Percentiles rank a stretch among this genome's conserved stretches.
phyloP scores from a whole-genome alignment of 306 rosid species.

The Vachellia collinsii region DNA sequence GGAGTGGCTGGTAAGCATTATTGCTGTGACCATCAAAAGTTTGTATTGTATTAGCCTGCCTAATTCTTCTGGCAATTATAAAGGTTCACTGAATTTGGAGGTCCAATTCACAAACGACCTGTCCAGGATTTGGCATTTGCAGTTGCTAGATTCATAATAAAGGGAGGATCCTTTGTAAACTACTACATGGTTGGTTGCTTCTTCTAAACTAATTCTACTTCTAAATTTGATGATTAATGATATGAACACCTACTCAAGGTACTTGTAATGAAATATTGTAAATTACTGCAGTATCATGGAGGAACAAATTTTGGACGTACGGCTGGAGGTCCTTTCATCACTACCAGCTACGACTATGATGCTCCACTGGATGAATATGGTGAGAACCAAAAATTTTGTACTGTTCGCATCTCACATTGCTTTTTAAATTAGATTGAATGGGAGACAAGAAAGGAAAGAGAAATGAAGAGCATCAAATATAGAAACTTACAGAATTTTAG shows the following conservation, averaged over 20 bases:
- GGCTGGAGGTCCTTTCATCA: slow-evolving; percentile 98
- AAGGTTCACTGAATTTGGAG: slow-evolving; percentile 97
- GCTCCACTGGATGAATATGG: slow-evolving; percentile 99
- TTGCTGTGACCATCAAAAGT: slow-evolving; percentile 22
- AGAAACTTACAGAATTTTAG: not conserved
- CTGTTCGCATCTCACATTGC: not conserved
- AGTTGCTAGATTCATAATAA: slow-evolving; percentile 77
- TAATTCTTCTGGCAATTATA: slow-evolving; percentile 32
- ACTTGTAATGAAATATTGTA: slow-evolving; percentile 24
- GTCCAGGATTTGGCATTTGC: slow-evolving; percentile 98
- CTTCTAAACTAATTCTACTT: slow-evolving; percentile 26
- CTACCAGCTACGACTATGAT: slow-evolving; percentile 98
- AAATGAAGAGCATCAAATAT: not conserved
- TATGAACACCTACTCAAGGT: slow-evolving; percentile 20
- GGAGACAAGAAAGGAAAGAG: not conserved
- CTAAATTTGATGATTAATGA: slow-evolving; percentile 28
- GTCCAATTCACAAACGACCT: slow-evolving; percentile 84
- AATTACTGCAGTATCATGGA: slow-evolving; percentile 76
- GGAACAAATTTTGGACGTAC: slow-evolving; percentile 99
- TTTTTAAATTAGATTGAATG: not conserved
- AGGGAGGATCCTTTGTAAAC: slow-evolving; percentile 94
- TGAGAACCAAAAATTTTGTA: slow-evolving; percentile 47
- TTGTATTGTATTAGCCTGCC: slow-evolving; percentile 24
- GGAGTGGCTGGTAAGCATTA: slow-evolving; percentile 95
- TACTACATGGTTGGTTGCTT: slow-evolving; percentile 98